A percentile compares a stretch with the other conserved stretches of the same genome.
These are phyloP conservation scores for Aspergillus pseudoviridinutans DNA, from an alignment of 2,329 filamentous ascomycete species.

Conservation along the genomic window DNA sequence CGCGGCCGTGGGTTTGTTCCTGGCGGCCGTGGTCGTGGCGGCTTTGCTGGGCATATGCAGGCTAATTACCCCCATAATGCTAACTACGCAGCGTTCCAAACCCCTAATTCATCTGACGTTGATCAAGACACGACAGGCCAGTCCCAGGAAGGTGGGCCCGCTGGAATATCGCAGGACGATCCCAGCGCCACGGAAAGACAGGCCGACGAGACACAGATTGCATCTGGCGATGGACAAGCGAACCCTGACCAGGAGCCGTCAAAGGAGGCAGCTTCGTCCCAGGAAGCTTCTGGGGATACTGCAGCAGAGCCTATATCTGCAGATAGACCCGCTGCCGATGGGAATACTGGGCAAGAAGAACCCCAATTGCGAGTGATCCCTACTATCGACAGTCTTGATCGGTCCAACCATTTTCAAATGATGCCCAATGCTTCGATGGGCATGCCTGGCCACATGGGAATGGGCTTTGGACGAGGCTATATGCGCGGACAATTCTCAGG, in stretches of 20 bases:
- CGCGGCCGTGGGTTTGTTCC: slow-evolving; percentile 59
- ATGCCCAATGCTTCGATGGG: slow-evolving; percentile 31
- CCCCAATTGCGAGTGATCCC: slow-evolving; percentile 26
- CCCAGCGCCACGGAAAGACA: slow-evolving; percentile 16
- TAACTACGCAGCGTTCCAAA: slow-evolving; percentile 31
- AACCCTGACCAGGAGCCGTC: slow-evolving; percentile 26
- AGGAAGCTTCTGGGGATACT: slow-evolving; percentile 10
- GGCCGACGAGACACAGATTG: slow-evolving; percentile 32
- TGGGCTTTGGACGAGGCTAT: slow-evolving; percentile 38
- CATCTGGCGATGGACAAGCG: slow-evolving; percentile 29
- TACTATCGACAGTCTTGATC: slow-evolving; percentile 29
- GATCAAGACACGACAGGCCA: slow-evolving; percentile 20
- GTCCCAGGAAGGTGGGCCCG: slow-evolving; percentile 13
- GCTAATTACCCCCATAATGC: slow-evolving; percentile 30
- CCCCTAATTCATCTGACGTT: slow-evolving; percentile 28
- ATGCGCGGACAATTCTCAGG: slow-evolving; percentile 45
- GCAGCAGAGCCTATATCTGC: slow-evolving; percentile 10
- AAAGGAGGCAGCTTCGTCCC: slow-evolving; percentile 9
- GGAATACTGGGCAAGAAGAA: slow-evolving; percentile 14
- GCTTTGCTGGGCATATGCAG: slow-evolving; percentile 36
- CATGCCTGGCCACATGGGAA: slow-evolving; percentile 20
- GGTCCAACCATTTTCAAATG: slow-evolving; percentile 18
- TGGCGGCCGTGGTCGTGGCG: slow-evolving; percentile 38
- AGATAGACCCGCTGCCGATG: slow-evolving; percentile 9
- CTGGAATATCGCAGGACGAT: slow-evolving; percentile 8